Evolutionary conservation across 2,329 filamentous ascomycete species (phyloP).

Genomic region (Blastomyces percursus): DNA sequence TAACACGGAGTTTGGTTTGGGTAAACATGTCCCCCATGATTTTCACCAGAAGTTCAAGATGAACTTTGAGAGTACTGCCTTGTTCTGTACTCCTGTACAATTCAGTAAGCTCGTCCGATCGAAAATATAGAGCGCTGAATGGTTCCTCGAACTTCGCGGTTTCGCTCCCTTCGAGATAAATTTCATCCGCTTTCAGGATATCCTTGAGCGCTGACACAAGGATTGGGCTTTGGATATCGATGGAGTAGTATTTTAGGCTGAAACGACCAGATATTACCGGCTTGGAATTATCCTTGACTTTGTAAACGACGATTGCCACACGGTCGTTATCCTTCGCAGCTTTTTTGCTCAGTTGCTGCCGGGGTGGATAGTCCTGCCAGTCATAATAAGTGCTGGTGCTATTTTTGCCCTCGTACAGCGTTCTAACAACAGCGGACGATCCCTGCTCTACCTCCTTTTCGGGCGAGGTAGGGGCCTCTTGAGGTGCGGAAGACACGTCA

Average conservation of each 20-base stretch:
- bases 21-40: slow-evolving; percentile 38
- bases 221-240: slow-evolving; percentile 27
- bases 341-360: background rate
- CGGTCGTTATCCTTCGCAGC: background rate
- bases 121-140: slow-evolving; percentile 3
- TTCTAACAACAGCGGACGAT: background rate
- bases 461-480: background rate
- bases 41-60: slow-evolving; percentile 32
- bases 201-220: slow-evolving; percentile 36
- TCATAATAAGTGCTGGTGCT: background rate
- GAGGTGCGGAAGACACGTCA: background rate
- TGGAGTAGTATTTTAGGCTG: background rate
- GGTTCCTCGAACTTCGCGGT: background rate
- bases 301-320: background rate
- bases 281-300: background rate
- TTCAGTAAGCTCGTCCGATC: slow-evolving; percentile 1
- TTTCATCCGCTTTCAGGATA: slow-evolving; percentile 34
- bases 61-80: slow-evolving; percentile 22
- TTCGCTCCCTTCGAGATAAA: slow-evolving; percentile 7
- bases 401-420: background rate
- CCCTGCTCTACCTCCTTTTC: background rate
- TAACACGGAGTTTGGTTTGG: slow-evolving; percentile 27
- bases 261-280: background rate
- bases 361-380: slow-evolving; percentile 2
- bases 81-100: background rate